Evolutionary conservation across 1,139 yeast genomes (phyloP).

Genomic region (Pichia inconspicua): DNA sequence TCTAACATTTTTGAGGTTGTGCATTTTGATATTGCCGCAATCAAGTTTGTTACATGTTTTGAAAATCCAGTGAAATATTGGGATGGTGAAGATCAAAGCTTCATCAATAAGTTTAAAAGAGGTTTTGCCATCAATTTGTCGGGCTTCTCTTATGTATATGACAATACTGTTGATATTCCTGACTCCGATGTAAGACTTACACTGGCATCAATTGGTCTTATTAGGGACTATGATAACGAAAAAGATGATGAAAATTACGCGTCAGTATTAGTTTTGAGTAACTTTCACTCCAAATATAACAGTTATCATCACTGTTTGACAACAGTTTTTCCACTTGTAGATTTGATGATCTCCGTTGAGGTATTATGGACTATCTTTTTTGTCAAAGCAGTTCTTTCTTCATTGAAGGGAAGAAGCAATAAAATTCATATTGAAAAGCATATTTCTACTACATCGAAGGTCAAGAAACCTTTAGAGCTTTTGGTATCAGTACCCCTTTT

Average conservation of each 20-base stretch:
- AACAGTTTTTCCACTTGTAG: slow-evolving; percentile 21
- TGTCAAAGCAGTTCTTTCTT: slow-evolving; percentile 17
- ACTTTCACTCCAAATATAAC: slow-evolving; percentile 15
- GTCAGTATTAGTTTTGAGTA: slow-evolving; percentile 10
- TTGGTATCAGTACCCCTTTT: slow-evolving; percentile 19
- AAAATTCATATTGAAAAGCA: neutral
- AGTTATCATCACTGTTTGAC: slow-evolving; percentile 14
- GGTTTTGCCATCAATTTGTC: slow-evolving; percentile 17
- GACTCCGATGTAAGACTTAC: slow-evolving; percentile 11
- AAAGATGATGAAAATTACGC: slow-evolving; percentile 6
- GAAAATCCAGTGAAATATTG: slow-evolving; percentile 24
- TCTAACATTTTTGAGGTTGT: slow-evolving; percentile 14
- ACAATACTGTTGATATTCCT: slow-evolving; percentile 12
- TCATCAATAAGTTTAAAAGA: slow-evolving; percentile 22
- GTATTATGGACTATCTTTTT: slow-evolving; percentile 25
- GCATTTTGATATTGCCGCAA: slow-evolving; percentile 11
- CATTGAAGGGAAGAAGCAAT: slow-evolving; percentile 8
- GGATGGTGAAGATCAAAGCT: slow-evolving; percentile 23
- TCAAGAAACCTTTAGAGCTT: slow-evolving; percentile 3
- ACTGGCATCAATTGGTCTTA: slow-evolving; percentile 7
- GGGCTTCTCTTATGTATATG: slow-evolving; percentile 8
- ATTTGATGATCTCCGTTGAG: slow-evolving; percentile 22
- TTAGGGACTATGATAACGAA: slow-evolving; percentile 20
- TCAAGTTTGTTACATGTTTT: slow-evolving; percentile 23
- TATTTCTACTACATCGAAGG: neutral